Conservation (phyloP, 352 stramenopile species). For the Pythium brassicae region DNA sequence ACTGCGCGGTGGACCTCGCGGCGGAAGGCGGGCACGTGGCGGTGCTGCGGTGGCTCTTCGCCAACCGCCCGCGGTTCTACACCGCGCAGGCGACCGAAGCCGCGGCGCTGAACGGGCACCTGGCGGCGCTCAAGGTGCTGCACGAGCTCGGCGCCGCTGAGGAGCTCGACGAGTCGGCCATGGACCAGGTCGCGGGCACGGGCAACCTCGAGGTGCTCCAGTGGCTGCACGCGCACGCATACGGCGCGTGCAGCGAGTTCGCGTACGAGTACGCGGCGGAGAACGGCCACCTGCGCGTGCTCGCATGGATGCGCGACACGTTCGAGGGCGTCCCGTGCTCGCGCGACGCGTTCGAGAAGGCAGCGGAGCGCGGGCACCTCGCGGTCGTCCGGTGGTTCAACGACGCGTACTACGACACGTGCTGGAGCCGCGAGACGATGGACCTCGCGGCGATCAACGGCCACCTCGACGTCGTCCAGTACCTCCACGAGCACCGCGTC, state of each 20-base stretch:
- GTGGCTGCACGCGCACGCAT: constrained; percentile 20
- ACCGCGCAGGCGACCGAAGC: constrained; percentile 7
- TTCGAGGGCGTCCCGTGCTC: constrained; percentile 11
- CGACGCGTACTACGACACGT: constrained; percentile 9
- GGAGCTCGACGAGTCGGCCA: constrained; percentile 2
- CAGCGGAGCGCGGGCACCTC: constrained; percentile 13
- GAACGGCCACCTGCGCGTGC: constrained; percentile 18
- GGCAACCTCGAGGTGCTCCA: constrained; percentile 22
- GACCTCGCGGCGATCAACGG: constrained; percentile 13
- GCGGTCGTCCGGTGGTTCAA: constrained; percentile 13
- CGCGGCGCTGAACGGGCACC: constrained; percentile 11
- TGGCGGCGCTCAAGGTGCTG: constrained; percentile 5
- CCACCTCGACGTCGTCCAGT: constrained; percentile 14
- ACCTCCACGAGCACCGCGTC: constrained; percentile 7
- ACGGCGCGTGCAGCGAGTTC: constrained; percentile 6
- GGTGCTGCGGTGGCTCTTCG: constrained; percentile 21
- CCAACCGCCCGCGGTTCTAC: neutral
- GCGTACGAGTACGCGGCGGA: constrained; percentile 20
- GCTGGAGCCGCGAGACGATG: constrained; percentile 9
- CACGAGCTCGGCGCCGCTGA: neutral
- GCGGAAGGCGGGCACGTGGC: constrained; percentile 16
- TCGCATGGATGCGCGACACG: constrained; percentile 19
- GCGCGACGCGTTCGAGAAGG: constrained; percentile 17
- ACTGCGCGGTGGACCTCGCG: constrained; percentile 17
- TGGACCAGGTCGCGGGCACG: constrained; percentile 14